Base-by-base conservation (phyloP, 805 yeast species). In the Candida parachauliodes region DNA sequence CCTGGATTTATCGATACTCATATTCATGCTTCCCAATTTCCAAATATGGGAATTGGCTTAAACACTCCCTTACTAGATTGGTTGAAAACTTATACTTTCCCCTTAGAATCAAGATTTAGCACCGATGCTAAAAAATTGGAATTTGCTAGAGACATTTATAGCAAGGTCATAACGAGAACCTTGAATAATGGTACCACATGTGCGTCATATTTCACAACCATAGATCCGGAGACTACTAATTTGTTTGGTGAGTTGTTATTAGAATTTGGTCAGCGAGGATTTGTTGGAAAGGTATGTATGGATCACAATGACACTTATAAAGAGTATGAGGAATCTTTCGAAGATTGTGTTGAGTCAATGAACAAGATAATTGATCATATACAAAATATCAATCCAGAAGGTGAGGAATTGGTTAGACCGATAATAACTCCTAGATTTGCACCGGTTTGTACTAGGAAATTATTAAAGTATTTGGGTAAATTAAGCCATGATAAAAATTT, bases 231-330 rank as follows among this genome's bases (percentile, higher is more conserved):
- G 5, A 80, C 95, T 3, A 76, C 97, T 2, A 81, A 81, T 36
- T 49, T 82, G 25, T 74, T 93, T 51, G 95, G 95, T 1, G 83
- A 82, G 41, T 55, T 83, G 11, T 79, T 91, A 24, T 62, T 80
- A 9, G 43, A 65, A 27, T 48, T 64, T 21, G 95, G 96, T 26
- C 98, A 89, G 60, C 69, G 97, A 43, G 96, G 96, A 0, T 73
- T 85, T 37, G 78, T 93, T 26, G 98, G 98, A 3, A 82, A 91
- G 50, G 95, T 88, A 15, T 93, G 98, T 56, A 93, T 93, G 98
- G 83, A 88, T 54, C 74, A 76, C 43, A 81, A 86, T 61, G 76
- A 87, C 1, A 36, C 51, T 3, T 65, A 46, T 45, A 94, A 93
- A 0, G 82, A 75, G 21, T 83, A 76, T 54, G 79, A 86, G 57